Conservation (phyloP, 495 filamentous ascomycete species). For the Penicillium mononematosum region DNA sequence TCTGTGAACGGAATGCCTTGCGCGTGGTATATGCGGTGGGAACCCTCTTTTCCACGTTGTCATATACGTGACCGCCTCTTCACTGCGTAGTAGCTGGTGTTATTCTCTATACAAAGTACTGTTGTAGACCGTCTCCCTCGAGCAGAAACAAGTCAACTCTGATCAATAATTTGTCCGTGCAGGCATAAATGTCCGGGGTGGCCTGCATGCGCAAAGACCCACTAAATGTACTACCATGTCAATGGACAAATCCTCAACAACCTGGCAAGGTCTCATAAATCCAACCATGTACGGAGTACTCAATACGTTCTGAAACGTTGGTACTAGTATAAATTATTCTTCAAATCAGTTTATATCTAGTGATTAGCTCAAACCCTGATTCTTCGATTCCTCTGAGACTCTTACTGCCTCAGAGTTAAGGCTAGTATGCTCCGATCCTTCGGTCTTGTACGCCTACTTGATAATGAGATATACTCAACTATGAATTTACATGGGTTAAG, state of each 20-base stretch:
- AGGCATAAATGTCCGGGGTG: constrained; percentile 15
- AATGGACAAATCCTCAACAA: constrained; percentile 1
- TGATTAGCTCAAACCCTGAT: background rate
- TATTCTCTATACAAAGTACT: background rate
- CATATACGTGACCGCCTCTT: constrained; percentile 10
- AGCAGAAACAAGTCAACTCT: background rate
- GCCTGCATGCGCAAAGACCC: constrained; percentile 21
- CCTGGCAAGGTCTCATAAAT: background rate
- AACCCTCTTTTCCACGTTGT: background rate
- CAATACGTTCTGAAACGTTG: background rate
- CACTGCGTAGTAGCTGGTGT: background rate
- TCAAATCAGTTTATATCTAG: background rate
- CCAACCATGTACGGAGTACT: background rate
- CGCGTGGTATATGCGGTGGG: background rate
- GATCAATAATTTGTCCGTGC: constrained; percentile 17
- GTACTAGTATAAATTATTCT: background rate
- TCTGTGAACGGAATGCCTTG: background rate
- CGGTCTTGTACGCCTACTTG: background rate
- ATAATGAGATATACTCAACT: background rate
- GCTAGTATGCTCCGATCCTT: background rate
- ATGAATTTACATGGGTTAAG: background rate
- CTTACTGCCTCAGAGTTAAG: background rate
- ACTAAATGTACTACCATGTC: constrained; percentile 12
- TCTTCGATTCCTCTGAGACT: background rate
- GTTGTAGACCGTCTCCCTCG: background rate